Percentiles rank a stretch among this genome's conserved stretches.
These are phyloP conservation scores for Triticum dicoccoides DNA, from an alignment of 176 grass and related monocot species.

Conservation along the genomic window DNA sequence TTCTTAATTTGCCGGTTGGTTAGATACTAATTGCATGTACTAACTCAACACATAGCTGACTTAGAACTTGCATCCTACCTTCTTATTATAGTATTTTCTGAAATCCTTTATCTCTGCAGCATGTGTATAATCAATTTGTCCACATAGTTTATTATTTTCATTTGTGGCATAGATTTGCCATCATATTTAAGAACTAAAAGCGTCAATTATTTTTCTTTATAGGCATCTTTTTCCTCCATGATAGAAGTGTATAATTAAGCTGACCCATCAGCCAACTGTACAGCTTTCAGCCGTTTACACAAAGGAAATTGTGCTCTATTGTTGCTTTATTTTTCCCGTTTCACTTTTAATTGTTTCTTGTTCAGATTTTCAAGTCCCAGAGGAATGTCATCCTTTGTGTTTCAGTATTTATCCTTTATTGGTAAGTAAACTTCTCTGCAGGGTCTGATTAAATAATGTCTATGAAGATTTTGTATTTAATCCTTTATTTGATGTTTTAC, in stretches of 20 bases:
- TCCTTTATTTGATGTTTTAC: background rate
- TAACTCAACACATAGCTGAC: background rate
- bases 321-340: background rate
- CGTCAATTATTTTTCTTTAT: background rate
- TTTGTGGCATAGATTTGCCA: background rate
- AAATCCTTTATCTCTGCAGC: background rate
- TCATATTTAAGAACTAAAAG: background rate
- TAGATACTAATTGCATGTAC: background rate
- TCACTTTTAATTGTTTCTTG: conserved; percentile 25
- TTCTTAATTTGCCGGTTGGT: background rate
- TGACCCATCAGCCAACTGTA: background rate
- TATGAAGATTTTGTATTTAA: conserved; percentile 2
- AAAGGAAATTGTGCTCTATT: background rate
- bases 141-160: background rate
- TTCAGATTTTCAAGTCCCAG: conserved; percentile 93
- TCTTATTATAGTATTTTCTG: background rate
- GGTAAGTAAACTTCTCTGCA: conserved; percentile 48
- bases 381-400: conserved; percentile 90
- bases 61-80: background rate
- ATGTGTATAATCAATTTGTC: background rate
- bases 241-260: background rate
- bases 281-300: background rate
- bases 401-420: conserved; percentile 78
- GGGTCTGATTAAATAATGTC: conserved; percentile 14
- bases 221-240: background rate